Percentiles rank a stretch among this genome's conserved stretches.
Conservation (phyloP, 768 basidiomycete genomes). For the Russula foetens region DNA sequence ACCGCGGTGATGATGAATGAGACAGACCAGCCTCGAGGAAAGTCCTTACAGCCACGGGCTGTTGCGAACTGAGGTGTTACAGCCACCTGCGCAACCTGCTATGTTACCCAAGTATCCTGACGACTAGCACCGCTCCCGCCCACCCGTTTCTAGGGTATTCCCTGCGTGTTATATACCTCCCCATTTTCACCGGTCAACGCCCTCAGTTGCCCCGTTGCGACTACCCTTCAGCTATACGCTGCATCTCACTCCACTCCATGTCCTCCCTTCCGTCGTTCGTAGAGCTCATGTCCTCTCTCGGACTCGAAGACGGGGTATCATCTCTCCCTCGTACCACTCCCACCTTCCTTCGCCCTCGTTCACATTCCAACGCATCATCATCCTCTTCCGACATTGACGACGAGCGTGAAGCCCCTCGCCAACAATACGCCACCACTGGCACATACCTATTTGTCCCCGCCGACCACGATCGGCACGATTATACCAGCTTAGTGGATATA, state of each 20-base stretch:
- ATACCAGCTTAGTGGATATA: slow-evolving; percentile 21
- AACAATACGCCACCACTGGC: not conserved
- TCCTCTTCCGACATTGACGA: slow-evolving; percentile 30
- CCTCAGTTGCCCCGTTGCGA: slow-evolving; percentile 17
- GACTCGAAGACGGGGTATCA: slow-evolving; percentile 46
- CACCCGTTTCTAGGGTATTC: slow-evolving; percentile 18
- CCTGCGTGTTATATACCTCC: slow-evolving; percentile 16
- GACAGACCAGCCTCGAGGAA: not conserved
- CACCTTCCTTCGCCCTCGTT: slow-evolving; percentile 24
- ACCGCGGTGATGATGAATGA: slow-evolving; percentile 15
- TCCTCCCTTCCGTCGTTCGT: slow-evolving; percentile 78
- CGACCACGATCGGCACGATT: slow-evolving; percentile 18
- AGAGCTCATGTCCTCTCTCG: slow-evolving; percentile 79
- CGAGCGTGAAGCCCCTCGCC: slow-evolving; percentile 10
- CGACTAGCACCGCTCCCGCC: slow-evolving; percentile 17
- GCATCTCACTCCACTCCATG: slow-evolving; percentile 38
- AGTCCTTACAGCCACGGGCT: slow-evolving; percentile 8
- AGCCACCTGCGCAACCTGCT: slow-evolving; percentile 16
- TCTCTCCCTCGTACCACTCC: slow-evolving; percentile 7
- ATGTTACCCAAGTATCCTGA: slow-evolving; percentile 19
- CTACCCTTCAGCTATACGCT: slow-evolving; percentile 19
- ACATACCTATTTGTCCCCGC: slow-evolving; percentile 26
- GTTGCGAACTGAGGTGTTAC: slow-evolving; percentile 16
- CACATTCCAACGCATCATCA: slow-evolving; percentile 36
- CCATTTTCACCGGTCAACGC: not conserved